A percentile compares a stretch with the other conserved stretches of the same genome.
These are phyloP conservation scores for Capillidium heterosporum DNA, from an alignment of 371 early-diverging fungal species.

Conservation along the genomic window DNA sequence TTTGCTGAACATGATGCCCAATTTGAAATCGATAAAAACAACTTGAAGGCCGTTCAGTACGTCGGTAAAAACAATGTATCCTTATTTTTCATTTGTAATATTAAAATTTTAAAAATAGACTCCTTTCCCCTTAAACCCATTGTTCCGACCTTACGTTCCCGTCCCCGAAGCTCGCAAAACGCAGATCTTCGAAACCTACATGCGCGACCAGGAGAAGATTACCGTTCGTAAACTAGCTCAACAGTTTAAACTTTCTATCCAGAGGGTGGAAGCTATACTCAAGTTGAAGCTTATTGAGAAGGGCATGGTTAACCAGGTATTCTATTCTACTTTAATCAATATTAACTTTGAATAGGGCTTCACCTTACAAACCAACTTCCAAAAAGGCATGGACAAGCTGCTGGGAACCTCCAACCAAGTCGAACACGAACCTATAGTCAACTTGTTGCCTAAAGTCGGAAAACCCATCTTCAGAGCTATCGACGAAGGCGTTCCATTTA, in stretches of 20 bases:
- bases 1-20: too few relatives aligned
- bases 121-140: conserved; percentile 83
- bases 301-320: not conserved
- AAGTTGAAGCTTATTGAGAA: conserved; percentile 32
- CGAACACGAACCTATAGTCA: not conserved
- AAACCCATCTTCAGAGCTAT: not conserved
- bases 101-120: conserved; percentile 9
- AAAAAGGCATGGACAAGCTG: not conserved
- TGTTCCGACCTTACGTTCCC: conserved; percentile 64
- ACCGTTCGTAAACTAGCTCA: conserved; percentile 59
- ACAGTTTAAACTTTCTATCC: conserved; percentile 51
- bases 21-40: too few relatives aligned
- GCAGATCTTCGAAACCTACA: conserved; percentile 42
- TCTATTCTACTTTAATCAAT: not conserved
- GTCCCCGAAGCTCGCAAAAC: conserved; percentile 43
- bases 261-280: conserved; percentile 73
- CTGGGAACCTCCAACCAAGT: not conserved
- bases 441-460: not conserved
- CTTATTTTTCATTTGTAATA: not conserved
- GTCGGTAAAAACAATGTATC: not conserved
- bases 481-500: not conserved
- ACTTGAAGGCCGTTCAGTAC: not conserved
- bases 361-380: not conserved
- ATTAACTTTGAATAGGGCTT: not conserved
- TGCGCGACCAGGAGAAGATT: conserved; percentile 13